phyloP scores from a whole-genome alignment of 352 stramenopile species.

The Phytophthora pisi region DNA sequence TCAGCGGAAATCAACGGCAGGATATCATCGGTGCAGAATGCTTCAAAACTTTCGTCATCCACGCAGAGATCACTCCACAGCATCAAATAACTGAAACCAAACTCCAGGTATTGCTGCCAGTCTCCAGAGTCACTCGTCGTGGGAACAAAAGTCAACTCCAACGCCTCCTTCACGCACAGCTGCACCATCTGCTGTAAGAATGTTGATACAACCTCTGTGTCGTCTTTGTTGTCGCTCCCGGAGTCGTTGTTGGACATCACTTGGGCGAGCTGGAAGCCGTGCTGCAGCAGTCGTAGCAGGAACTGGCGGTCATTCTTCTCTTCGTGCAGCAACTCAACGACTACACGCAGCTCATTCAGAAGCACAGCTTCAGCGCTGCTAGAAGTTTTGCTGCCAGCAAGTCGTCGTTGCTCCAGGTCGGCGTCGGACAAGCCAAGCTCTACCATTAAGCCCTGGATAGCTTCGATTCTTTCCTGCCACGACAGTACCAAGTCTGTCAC shows the following conservation, averaged over 20 bases:
- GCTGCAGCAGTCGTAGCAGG: constrained; percentile 62
- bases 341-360: constrained; percentile 67
- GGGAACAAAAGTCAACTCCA: constrained; percentile 6
- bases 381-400: constrained; percentile 28
- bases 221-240: constrained; percentile 1
- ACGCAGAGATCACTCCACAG: constrained; percentile 38
- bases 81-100: constrained; percentile 56
- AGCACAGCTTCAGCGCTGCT: constrained; percentile 50
- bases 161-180: constrained; percentile 44
- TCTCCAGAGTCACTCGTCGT: constrained; percentile 4
- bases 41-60: constrained; percentile 36
- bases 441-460: constrained; percentile 52
- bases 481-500: constrained; percentile 56
- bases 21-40: constrained; percentile 50
- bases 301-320: constrained; percentile 62
- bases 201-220: constrained; percentile 8
- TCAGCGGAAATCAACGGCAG: constrained; percentile 24
- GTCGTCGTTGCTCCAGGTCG: constrained; percentile 55
- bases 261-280: constrained; percentile 56
- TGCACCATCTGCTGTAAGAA: constrained; percentile 47
- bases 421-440: constrained; percentile 73
- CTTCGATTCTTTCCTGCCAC: constrained; percentile 59
- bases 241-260: constrained; percentile 21
- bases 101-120: constrained; percentile 45
- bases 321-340: constrained; percentile 67